Base-by-base conservation (phyloP, 2,329 filamentous ascomycete genomes). In the Aureobasidium sp. region DNA sequence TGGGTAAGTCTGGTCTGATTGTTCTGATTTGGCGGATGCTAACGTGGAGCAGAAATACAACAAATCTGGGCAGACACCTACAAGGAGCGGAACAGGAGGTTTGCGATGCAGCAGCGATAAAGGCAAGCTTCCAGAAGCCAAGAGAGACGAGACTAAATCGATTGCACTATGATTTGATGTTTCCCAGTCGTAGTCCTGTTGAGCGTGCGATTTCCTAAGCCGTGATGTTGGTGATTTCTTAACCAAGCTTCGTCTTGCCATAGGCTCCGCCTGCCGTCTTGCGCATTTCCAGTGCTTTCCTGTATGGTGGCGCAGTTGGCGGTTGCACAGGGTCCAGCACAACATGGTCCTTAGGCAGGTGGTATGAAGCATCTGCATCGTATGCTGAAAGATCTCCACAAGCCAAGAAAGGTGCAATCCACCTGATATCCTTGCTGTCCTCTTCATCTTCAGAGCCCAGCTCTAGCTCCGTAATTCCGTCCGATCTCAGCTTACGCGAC, bases 341-440 rank as follows among this genome's bases (percentile, higher is more conserved):
- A 58, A 95, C 83, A 70, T 95, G 85, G 66, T 91, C 89, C 63
- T 92, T 88, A 0, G 94, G 92, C 21, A 99, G 79, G 67, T 89
- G 84, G 75, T 97, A 97, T 5, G 92, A 94, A 4, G 94, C 93
- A 79, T 99, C 94, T 0, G 93, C 91, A 77, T 99, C 94, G 77
- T 92, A 99, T 11, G 90, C 87, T 29, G 91, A 95, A 59, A 99
- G 81, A 75, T 99, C 94, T 49, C 94, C 94, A 73, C 94, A 99
- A n/a, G 94, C 92, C 69, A 99, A 83, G 72, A 99, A 99, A 0
- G 93, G 91, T 3, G 92, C 91, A 67, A 97, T 93, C 91, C 93
- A 97, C 55, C 88, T 79, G 34, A 79, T 74, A 63, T 85, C 80
- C 55, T 73, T 70, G 13, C 73, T 72, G 51, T 73, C 71, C 13